Conservation (phyloP, 2,329 filamentous ascomycete species). For the Didymella arachidicola region DNA sequence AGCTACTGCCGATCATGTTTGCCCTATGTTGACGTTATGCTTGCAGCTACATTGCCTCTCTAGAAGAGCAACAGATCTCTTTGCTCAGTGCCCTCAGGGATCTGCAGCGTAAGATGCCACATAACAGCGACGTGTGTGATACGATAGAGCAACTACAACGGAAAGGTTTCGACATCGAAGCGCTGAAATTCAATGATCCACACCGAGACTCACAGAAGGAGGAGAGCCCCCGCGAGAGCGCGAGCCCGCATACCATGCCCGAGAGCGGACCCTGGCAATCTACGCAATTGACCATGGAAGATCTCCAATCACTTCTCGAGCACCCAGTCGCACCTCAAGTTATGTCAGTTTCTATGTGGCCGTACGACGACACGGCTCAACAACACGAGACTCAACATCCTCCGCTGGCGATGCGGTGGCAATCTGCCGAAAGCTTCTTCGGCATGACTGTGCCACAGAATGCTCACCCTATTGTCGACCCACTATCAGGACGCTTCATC, state of each 20-base stretch:
- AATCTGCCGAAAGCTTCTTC: not conserved
- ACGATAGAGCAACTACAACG: not conserved
- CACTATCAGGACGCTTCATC: constrained; percentile 2
- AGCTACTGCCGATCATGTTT: too few relatives aligned
- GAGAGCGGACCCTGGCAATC: not conserved
- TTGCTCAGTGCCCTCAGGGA: not conserved
- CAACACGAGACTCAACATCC: not conserved
- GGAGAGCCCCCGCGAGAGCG: not conserved
- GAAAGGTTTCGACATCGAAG: not conserved
- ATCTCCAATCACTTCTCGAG: not conserved
- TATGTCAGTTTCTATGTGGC: not conserved
- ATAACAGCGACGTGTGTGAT: not conserved
- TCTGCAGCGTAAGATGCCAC: not conserved
- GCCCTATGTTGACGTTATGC: not conserved
- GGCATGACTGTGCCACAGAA: not conserved
- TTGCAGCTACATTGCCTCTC: not conserved
- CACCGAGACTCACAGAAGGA: not conserved
- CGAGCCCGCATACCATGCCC: not conserved
- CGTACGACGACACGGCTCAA: not conserved
- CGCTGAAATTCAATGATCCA: not conserved
- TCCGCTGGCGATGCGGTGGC: not conserved
- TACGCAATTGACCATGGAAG: not conserved
- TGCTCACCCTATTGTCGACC: not conserved
- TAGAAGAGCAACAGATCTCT: not conserved
- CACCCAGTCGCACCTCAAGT: not conserved